Percentiles rank a stretch among this genome's conserved stretches.
Evolutionary conservation across 768 basidiomycete genomes (phyloP).

Genomic region (Trametes maxima): DNA sequence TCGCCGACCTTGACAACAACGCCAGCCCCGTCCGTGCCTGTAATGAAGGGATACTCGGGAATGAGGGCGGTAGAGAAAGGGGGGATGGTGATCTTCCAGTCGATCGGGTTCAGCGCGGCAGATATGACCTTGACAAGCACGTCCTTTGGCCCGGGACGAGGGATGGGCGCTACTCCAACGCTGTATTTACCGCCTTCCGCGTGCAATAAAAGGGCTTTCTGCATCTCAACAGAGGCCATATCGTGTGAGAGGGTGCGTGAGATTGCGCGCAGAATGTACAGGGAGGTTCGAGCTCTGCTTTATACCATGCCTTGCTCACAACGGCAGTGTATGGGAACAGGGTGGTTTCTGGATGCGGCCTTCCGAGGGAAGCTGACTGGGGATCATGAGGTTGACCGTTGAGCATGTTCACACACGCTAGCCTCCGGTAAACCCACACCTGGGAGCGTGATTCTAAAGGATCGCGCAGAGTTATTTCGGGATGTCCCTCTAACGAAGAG

Average conservation of each 20-base stretch:
- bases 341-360: no score
- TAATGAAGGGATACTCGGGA: conserved; percentile 37
- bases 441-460: no score
- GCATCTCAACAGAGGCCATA: neutral
- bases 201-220: neutral
- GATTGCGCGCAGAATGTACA: no score
- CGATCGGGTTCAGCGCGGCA: conserved; percentile 36
- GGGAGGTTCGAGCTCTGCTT: no score
- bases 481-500: no score
- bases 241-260: neutral
- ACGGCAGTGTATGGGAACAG: no score
- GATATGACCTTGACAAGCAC: conserved; percentile 33
- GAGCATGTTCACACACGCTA: no score
- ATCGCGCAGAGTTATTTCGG: no score
- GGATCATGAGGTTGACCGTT: no score
- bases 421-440: no score
- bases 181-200: neutral
- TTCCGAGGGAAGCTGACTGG: no score
- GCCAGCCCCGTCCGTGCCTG: conserved; percentile 44
- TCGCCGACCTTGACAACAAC: conserved; percentile 42
- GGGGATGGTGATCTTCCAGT: conserved; percentile 34
- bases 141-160: conserved; percentile 29
- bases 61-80: conserved; percentile 32
- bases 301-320: no score
- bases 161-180: neutral